phyloP scores from a whole-genome alignment of 768 basidiomycete species.

The Lactarius sp. region DNA sequence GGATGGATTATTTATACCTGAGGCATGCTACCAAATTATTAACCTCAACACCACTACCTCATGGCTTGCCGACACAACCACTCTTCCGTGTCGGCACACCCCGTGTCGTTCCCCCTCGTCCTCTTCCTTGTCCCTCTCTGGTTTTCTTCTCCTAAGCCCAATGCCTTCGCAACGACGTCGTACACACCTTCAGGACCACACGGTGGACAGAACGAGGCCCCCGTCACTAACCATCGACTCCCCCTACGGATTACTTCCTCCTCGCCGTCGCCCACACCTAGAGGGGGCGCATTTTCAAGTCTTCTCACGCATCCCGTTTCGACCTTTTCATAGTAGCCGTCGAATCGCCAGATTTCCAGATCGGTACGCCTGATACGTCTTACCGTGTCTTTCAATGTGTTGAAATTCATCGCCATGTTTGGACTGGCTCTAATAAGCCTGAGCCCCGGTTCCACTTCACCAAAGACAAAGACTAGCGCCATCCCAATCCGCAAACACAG shows the following conservation, averaged over 20 bases:
- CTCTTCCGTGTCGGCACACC: constrained; percentile 45
- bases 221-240: constrained; percentile 35
- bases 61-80: constrained; percentile 66
- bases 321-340: constrained; percentile 82
- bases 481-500: constrained; percentile 78
- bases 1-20: constrained; percentile 88
- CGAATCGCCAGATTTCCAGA: constrained; percentile 73
- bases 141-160: constrained; percentile 73
- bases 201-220: constrained; percentile 65
- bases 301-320: constrained; percentile 75
- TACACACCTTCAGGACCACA: constrained; percentile 70
- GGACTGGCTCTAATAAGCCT: constrained; percentile 52
- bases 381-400: neutral
- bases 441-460: constrained; percentile 90
- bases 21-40: constrained; percentile 71
- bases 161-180: constrained; percentile 67
- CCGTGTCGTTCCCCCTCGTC: constrained; percentile 35
- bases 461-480: constrained; percentile 53
- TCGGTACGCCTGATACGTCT: constrained; percentile 45
- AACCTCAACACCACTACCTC: constrained; percentile 64
- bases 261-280: constrained; percentile 36
- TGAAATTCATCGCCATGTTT: neutral
- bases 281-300: constrained; percentile 61
- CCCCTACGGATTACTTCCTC: constrained; percentile 24
- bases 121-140: constrained; percentile 58